These are phyloP conservation scores for Nevesoporus exiguus DNA, from an alignment of 768 basidiomycete genomes.

Conservation along the genomic window DNA sequence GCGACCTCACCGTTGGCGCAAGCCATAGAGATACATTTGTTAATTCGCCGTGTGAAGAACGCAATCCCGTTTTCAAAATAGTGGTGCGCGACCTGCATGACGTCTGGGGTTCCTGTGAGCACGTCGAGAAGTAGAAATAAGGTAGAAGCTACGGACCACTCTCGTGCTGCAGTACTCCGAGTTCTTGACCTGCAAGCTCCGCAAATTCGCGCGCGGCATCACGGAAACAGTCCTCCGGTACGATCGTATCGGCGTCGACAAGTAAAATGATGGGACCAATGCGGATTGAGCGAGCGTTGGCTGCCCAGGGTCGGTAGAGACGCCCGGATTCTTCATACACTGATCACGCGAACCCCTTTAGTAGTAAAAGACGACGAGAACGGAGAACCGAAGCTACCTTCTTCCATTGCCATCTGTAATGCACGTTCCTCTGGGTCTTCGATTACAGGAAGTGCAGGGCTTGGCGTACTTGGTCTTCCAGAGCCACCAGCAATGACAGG, in stretches of 20 bases:
- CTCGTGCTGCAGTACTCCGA: slow-evolving; percentile 89
- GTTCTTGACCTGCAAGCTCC: slow-evolving; percentile 57
- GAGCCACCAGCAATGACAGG: slow-evolving; percentile 3
- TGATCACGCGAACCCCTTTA: slow-evolving; percentile 35
- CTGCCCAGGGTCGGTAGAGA: slow-evolving; percentile 69
- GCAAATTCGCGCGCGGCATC: slow-evolving; percentile 85
- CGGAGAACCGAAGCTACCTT: slow-evolving; percentile 36
- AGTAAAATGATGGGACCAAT: slow-evolving; percentile 78
- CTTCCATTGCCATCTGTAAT: slow-evolving; percentile 49
- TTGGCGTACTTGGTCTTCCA: slow-evolving; percentile 8
- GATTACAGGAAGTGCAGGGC: slow-evolving; percentile 18
- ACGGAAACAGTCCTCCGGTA: slow-evolving; percentile 87
- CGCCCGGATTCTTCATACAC: slow-evolving; percentile 52
- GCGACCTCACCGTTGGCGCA: slow-evolving; percentile 75
- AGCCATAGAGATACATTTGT: slow-evolving; percentile 76
- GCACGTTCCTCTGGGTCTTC: slow-evolving; percentile 48
- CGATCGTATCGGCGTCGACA: slow-evolving; percentile 85
- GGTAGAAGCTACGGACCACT: slow-evolving; percentile 55
- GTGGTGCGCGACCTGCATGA: slow-evolving; percentile 87
- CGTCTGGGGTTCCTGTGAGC: slow-evolving; percentile 44
- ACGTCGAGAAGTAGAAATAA: not conserved
- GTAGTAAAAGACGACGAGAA: slow-evolving; percentile 36
- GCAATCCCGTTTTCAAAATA: slow-evolving; percentile 92
- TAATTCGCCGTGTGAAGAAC: slow-evolving; percentile 84
- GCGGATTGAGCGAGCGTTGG: slow-evolving; percentile 69